A percentile compares a stretch with the other conserved stretches of the same genome.
phyloP scores from a whole-genome alignment of 495 filamentous ascomycete species.

The Aspergillus cavernicola region DNA sequence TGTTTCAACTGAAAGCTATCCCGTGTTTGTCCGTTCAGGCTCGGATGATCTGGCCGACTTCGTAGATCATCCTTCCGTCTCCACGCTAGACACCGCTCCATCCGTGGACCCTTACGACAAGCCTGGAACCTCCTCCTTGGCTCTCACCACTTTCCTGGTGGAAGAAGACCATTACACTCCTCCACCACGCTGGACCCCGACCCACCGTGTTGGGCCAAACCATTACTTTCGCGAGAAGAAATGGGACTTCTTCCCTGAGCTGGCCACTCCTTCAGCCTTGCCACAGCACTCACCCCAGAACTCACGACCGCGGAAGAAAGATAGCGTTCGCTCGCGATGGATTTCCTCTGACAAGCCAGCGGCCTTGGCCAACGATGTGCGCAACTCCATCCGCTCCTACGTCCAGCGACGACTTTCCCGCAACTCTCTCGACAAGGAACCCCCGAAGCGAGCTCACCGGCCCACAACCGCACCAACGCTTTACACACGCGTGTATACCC shows the following conservation, averaged over 20 bases:
- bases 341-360: conserved; percentile 22
- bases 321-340: conserved; percentile 21
- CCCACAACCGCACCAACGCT: conserved; percentile 20
- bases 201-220: conserved; percentile 28
- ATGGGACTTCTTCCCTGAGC: conserved; percentile 48
- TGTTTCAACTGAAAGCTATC: conserved; percentile 31
- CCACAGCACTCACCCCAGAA: conserved; percentile 18
- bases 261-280: conserved; percentile 31
- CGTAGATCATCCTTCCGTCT: conserved; percentile 18
- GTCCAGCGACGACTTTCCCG: conserved; percentile 32
- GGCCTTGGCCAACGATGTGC: conserved; percentile 30
- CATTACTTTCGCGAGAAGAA: conserved; percentile 50
- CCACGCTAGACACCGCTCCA: conserved; percentile 13
- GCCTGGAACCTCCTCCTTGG: conserved; percentile 13
- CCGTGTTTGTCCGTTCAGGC: conserved; percentile 37
- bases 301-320: conserved; percentile 25
- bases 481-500: conserved; percentile 5
- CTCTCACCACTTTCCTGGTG: conserved; percentile 19
- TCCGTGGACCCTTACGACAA: conserved; percentile 13
- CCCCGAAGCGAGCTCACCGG: conserved; percentile 16
- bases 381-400: conserved; percentile 38
- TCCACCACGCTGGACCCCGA: conserved; percentile 20
- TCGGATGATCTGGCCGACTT: conserved; percentile 32
- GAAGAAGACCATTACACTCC: conserved; percentile 31
- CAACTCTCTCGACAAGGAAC: conserved; percentile 19